phyloP scores from a whole-genome alignment of 1,284 basidiomycete genomes.

The Cryptococcus hybrid region DNA sequence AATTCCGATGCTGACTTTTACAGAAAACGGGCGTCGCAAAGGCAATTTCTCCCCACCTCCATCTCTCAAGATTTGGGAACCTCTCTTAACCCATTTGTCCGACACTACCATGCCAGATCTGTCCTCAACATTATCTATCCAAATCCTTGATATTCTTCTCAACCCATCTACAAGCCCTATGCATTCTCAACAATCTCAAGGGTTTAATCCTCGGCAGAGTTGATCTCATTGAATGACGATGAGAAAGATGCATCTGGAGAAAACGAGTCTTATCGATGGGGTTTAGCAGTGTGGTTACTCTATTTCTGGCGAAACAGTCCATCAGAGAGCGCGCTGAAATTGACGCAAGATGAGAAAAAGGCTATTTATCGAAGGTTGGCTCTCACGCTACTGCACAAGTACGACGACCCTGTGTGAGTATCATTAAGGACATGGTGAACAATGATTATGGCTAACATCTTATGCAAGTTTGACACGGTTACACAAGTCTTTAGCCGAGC shows the following conservation, averaged over 20 bases:
- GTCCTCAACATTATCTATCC: constrained; percentile 56
- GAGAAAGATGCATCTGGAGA: background rate
- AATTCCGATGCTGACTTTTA: constrained; percentile 4
- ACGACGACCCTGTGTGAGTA: constrained; percentile 20
- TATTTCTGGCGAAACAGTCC: constrained; percentile 12
- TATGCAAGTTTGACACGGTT: background rate
- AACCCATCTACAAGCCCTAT: constrained; percentile 2
- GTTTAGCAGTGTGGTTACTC: constrained; percentile 21
- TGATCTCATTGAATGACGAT: background rate
- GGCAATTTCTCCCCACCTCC: constrained; percentile 56
- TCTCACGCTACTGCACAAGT: constrained; percentile 7
- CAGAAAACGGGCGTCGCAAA: constrained; percentile 54
- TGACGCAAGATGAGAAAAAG: constrained; percentile 10
- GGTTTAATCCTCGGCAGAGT: background rate
- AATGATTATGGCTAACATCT: background rate
- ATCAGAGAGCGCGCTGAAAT: background rate
- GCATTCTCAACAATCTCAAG: background rate
- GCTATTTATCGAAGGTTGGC: constrained; percentile 9
- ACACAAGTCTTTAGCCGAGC: background rate
- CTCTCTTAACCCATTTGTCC: constrained; percentile 62
- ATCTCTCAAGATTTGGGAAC: constrained; percentile 66
- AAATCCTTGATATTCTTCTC: constrained; percentile 54
- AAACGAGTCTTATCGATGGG: constrained; percentile 18
- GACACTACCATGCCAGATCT: constrained; percentile 60
- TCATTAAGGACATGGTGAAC: background rate